Conservation (phyloP, 2,329 filamentous ascomycete species). For the Aspergillus unguis region DNA sequence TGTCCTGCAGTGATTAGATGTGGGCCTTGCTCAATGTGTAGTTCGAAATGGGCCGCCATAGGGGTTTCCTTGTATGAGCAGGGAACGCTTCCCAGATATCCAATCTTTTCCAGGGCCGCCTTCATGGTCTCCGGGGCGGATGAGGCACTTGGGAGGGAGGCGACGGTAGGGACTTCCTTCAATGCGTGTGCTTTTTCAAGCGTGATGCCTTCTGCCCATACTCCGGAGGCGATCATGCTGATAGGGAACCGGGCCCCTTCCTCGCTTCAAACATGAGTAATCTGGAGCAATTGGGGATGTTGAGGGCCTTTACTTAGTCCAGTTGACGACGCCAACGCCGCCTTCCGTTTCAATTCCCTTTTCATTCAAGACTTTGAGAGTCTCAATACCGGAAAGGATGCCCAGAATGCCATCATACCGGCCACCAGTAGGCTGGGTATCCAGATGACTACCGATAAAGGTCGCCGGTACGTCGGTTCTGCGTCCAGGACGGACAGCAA, state of each 20-base stretch:
- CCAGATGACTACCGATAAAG: constrained; percentile 67
- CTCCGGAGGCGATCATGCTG: constrained; percentile 70
- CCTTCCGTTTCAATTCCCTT: constrained; percentile 65
- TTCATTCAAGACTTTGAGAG: constrained; percentile 65
- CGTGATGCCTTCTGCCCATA: constrained; percentile 69
- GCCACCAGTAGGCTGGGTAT: constrained; percentile 57
- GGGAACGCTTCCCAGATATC: constrained; percentile 61
- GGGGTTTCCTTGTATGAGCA: constrained; percentile 59
- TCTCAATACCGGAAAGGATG: constrained; percentile 69
- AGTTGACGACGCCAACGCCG: constrained; percentile 69
- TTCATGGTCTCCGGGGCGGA: constrained; percentile 61
- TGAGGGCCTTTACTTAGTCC: constrained; percentile 30
- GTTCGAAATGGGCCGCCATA: constrained; percentile 74
- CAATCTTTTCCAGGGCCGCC: constrained; percentile 67
- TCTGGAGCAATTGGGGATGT: neutral
- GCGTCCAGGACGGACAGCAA: constrained; percentile 65
- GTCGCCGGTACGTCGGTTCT: constrained; percentile 58
- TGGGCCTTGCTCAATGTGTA: constrained; percentile 82
- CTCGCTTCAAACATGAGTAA: constrained; percentile 51
- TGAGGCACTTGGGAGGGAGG: constrained; percentile 43
- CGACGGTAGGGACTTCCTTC: constrained; percentile 55
- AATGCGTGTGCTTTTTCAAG: constrained; percentile 61
- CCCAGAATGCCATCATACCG: constrained; percentile 65
- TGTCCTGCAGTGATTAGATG: constrained; percentile 63
- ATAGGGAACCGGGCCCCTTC: constrained; percentile 77